Percentiles rank a stretch among this genome's conserved stretches.
Conservation (phyloP, 257 asterid genomes). For the Scutellaria barbata region DNA sequence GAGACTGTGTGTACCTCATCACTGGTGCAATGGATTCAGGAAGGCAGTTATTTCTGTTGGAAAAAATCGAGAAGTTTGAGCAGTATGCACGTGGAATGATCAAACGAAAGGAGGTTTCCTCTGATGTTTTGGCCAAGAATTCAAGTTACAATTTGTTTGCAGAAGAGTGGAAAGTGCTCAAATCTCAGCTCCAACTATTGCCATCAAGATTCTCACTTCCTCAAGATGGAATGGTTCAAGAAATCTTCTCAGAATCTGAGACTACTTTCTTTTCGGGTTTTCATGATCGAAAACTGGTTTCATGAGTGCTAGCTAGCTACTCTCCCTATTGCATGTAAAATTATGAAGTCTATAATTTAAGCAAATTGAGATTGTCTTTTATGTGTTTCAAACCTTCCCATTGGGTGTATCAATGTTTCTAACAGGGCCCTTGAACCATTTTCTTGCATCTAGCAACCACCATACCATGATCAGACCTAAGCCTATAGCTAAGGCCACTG, state of each 20-base stretch:
- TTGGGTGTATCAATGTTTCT: constrained; percentile 44
- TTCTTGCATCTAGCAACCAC: constrained; percentile 55
- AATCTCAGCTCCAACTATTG: constrained; percentile 49
- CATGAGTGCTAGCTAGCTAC: constrained; percentile 10
- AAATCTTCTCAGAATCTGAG: constrained; percentile 25
- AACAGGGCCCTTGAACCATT: constrained; percentile 61
- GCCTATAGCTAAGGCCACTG: constrained; percentile 41
- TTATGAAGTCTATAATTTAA: constrained; percentile 11
- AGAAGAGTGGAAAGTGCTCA: constrained; percentile 62
- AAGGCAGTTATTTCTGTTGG: constrained; percentile 37
- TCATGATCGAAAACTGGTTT: constrained; percentile 27
- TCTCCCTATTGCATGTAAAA: constrained; percentile 3
- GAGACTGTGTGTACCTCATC: constrained; percentile 48
- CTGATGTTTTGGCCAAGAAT: constrained; percentile 71
- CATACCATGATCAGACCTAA: constrained; percentile 44
- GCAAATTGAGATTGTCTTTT: constrained; percentile 15
- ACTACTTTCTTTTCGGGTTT: constrained; percentile 27
- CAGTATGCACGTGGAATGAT: constrained; percentile 64
- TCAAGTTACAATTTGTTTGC: constrained; percentile 76
- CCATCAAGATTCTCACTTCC: constrained; percentile 51
- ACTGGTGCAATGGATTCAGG: constrained; percentile 56
- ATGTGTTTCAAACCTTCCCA: constrained; percentile 33
- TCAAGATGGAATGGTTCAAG: constrained; percentile 42
- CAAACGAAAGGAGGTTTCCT: constrained; percentile 74
- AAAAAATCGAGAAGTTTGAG: constrained; percentile 59